phyloP scores from a whole-genome alignment of 2,329 filamentous ascomycete genomes.

The Phaeosphaeria sp. region DNA sequence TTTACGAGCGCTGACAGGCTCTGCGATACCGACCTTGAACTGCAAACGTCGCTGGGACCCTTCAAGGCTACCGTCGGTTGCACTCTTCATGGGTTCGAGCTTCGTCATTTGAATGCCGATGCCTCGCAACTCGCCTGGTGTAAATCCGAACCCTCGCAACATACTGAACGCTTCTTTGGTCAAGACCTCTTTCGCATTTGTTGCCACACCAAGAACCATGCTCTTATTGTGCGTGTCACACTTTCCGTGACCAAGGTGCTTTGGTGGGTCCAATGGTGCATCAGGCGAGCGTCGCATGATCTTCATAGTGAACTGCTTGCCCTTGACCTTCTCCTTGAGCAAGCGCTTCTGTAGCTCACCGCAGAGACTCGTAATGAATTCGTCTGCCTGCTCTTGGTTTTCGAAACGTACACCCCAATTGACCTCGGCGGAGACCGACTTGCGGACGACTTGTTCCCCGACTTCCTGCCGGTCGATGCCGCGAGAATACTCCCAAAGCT shows the following conservation, averaged over 20 bases:
- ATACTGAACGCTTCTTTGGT: slow-evolving; percentile 86
- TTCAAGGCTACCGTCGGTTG: slow-evolving; percentile 60
- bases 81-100: slow-evolving; percentile 76
- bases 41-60: slow-evolving; percentile 80
- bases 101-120: slow-evolving; percentile 94
- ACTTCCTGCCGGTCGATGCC: slow-evolving; percentile 88
- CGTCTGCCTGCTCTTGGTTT: slow-evolving; percentile 88
- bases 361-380: slow-evolving; percentile 85
- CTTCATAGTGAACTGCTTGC: slow-evolving; percentile 88
- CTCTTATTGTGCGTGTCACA: slow-evolving; percentile 96
- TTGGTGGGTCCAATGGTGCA: slow-evolving; percentile 88
- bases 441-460: slow-evolving; percentile 82
- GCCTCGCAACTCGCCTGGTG: slow-evolving; percentile 90
- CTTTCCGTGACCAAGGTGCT: slow-evolving; percentile 93
- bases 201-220: slow-evolving; percentile 79
- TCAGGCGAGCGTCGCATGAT: slow-evolving; percentile 88
- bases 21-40: slow-evolving; percentile 66
- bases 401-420: slow-evolving; percentile 98
- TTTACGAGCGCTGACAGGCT: slow-evolving; percentile 34
- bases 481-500: slow-evolving; percentile 85
- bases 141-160: slow-evolving; percentile 80
- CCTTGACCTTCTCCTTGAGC: slow-evolving; percentile 82
- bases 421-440: slow-evolving; percentile 95
- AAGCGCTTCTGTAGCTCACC: slow-evolving; percentile 83
- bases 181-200: slow-evolving; percentile 73